Evolutionary conservation across 345 rosid species (phyloP).

Genomic region (Eucalyptus globulus): DNA sequence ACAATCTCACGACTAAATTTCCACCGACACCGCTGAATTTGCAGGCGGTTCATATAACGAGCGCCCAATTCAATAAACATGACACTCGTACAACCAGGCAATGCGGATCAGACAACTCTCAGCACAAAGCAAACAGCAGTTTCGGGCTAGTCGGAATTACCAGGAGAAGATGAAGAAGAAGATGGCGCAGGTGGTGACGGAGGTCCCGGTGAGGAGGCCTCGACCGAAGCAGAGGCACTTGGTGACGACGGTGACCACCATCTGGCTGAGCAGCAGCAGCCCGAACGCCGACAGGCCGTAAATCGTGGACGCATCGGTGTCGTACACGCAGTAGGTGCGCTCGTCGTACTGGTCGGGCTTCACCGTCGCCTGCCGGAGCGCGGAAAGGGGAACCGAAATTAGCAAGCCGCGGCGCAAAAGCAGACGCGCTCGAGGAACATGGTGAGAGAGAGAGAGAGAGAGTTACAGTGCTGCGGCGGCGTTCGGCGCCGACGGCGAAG

Average conservation of each 20-base stretch:
- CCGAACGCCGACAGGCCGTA: constrained; percentile 82
- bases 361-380: constrained; percentile 35
- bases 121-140: not conserved
- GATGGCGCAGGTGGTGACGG: constrained; percentile 44
- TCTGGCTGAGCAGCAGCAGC: constrained; percentile 60
- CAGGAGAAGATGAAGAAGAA: constrained; percentile 84
- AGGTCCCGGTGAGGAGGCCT: constrained; percentile 60
- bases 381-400: not conserved
- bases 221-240: constrained; percentile 84
- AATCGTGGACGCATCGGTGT: constrained; percentile 68
- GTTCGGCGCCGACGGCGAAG: constrained; percentile 90
- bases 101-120: not conserved
- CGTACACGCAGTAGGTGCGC: constrained; percentile 53
- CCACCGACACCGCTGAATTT: not conserved
- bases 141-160: constrained; percentile 7
- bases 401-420: not conserved
- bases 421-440: not conserved
- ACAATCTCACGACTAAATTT: not conserved
- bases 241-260: constrained; percentile 61
- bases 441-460: not conserved
- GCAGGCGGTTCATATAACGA: not conserved
- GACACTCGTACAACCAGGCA: not conserved
- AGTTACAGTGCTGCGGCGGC: constrained; percentile 86
- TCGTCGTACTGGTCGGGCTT: constrained; percentile 78
- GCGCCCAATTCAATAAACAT: not conserved